Evolutionary conservation across 83 land plant genomes (phyloP).

Genomic region (Picea engelmannii): DNA sequence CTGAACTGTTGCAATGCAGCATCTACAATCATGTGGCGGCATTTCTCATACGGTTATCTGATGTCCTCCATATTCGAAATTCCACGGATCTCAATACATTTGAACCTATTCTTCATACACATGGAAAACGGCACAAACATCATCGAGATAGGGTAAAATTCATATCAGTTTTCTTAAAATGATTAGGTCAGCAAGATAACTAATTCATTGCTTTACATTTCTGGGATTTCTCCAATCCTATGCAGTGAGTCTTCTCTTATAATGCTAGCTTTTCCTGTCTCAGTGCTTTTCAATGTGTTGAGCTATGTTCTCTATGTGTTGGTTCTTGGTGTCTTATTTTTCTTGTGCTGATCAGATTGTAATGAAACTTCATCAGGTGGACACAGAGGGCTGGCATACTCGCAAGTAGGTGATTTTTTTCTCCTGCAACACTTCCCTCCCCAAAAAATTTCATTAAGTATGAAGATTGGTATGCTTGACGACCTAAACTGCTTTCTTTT

Average conservation of each 20-base stretch:
- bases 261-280: neutral
- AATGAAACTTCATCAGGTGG: conserved; percentile 9
- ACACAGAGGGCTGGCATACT: neutral
- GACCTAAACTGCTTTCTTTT: neutral
- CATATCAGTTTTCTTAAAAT: neutral
- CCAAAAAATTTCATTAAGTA: neutral
- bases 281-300: neutral
- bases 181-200: no score
- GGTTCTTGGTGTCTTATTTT: neutral
- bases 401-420: conserved; percentile 1
- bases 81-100: neutral
- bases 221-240: neutral
- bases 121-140: neutral
- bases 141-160: conserved; percentile 8
- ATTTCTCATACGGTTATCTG: neutral
- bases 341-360: neutral
- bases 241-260: neutral
- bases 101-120: neutral
- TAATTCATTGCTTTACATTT: neutral
- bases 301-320: neutral
- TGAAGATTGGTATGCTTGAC: neutral
- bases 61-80: conserved; percentile 6
- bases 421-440: neutral
- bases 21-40: conserved; percentile 14
- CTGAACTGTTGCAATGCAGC: neutral